Conservation (phyloP, 352 stramenopile species). For the Globisporangium solare region DNA sequence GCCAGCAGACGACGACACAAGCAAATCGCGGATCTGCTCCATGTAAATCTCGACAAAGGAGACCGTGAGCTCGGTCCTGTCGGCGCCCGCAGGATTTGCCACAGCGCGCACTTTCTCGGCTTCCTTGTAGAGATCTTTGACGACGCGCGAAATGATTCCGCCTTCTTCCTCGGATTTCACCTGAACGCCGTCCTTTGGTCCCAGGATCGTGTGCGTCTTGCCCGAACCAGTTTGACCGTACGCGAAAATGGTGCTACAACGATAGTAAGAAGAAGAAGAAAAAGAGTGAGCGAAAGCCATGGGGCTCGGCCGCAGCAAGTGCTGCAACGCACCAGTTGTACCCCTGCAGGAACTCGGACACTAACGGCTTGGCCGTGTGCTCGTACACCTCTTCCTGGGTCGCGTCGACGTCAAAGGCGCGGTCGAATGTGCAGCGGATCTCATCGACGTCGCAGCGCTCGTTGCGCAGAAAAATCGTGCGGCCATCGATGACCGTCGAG, state of each 20-base stretch:
- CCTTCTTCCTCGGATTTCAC: conserved; percentile 56
- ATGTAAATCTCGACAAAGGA: conserved; percentile 90
- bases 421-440: conserved; percentile 71
- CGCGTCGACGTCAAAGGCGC: conserved; percentile 52
- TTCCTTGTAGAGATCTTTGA: conserved; percentile 42
- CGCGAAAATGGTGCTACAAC: conserved; percentile 43
- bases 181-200: conserved; percentile 55
- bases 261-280: not conserved
- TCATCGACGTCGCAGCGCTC: conserved; percentile 69
- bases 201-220: conserved; percentile 72
- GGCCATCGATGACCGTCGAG: conserved; percentile 51
- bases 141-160: conserved; percentile 57
- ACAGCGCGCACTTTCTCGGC: conserved; percentile 16
- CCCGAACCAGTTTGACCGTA: conserved; percentile 50
- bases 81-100: not conserved
- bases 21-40: conserved; percentile 79
- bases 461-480: conserved; percentile 56
- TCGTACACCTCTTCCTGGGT: conserved; percentile 71
- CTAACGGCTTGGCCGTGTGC: conserved; percentile 56
- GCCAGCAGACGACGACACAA: conserved; percentile 12
- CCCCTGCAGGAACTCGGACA: conserved; percentile 61
- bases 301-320: too few species aligned
- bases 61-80: conserved; percentile 43
- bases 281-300: not conserved
- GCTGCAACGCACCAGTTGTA: conserved; percentile 58